Percentiles rank a stretch among this genome's conserved stretches.
These are phyloP conservation scores for Hamamelis virginiana DNA, from an alignment of 164 flowering plant species.

Conservation along the genomic window DNA sequence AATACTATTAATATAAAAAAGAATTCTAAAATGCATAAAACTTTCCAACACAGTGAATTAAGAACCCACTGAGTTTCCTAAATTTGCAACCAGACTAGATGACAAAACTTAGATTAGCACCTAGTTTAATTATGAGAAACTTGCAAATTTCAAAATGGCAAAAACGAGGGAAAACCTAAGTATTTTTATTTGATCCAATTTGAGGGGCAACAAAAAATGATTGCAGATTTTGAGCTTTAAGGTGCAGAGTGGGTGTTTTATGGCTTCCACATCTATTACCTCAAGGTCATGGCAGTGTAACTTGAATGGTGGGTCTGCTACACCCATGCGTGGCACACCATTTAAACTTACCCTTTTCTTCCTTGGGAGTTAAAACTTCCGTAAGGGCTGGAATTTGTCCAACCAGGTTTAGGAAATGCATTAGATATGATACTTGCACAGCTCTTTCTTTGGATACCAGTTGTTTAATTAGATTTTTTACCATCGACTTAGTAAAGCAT, in stretches of 20 bases:
- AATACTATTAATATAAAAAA: too few species aligned
- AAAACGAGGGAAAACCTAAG: too few species aligned
- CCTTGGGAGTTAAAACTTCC: not conserved
- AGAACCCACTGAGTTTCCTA: too few species aligned
- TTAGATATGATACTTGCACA: not conserved
- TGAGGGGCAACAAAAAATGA: too few species aligned
- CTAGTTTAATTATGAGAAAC: too few species aligned
- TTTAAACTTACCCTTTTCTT: not conserved
- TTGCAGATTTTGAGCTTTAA: not conserved
- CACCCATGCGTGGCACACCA: not conserved
- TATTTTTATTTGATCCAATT: too few species aligned
- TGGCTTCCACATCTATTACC: not conserved
- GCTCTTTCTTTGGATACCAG: not conserved
- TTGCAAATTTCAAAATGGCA: too few species aligned
- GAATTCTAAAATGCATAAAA: too few species aligned
- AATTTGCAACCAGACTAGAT: too few species aligned
- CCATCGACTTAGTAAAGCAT: not conserved
- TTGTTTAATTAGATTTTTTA: not conserved
- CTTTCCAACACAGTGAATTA: too few species aligned
- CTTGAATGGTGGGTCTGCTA: not conserved
- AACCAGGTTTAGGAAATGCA: not conserved
- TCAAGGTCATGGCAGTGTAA: not conserved
- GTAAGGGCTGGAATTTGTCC: not conserved
- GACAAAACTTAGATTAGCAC: too few species aligned
- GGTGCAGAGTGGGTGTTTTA: not conserved